These are phyloP conservation scores for Mortierella sp. DNA, from an alignment of 371 early-diverging fungal species.

Conservation along the genomic window DNA sequence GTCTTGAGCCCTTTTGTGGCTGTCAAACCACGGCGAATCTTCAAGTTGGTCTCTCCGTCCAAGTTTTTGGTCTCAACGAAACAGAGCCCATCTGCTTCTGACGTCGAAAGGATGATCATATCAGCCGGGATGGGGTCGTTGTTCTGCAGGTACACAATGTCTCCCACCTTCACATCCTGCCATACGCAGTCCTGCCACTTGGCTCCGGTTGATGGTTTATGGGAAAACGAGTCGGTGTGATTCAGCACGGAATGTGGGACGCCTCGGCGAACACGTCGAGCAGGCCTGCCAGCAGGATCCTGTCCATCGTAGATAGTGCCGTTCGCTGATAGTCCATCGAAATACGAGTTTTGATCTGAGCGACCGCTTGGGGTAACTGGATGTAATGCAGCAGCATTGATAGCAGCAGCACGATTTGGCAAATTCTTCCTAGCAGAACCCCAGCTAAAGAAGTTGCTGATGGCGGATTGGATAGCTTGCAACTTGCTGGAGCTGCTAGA, in stretches of 20 bases:
- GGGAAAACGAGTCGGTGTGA: conserved; percentile 34
- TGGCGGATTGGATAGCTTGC: conserved; percentile 14
- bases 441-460: conserved; percentile 17
- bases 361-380: conserved; percentile 36
- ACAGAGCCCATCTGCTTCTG: conserved; percentile 88
- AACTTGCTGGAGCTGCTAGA: conserved; percentile 17
- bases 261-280: conserved; percentile 41
- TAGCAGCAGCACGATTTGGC: conserved; percentile 34
- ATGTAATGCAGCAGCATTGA: conserved; percentile 26
- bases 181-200: conserved; percentile 70
- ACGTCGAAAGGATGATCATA: conserved; percentile 84
- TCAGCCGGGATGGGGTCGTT: conserved; percentile 97
- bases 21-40: conserved; percentile 72
- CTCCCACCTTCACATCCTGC: conserved; percentile 92
- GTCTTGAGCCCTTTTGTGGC: conserved; percentile 59
- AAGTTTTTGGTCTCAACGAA: conserved; percentile 97
- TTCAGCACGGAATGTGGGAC: conserved; percentile 52
- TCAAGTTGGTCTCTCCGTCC: conserved; percentile 94
- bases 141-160: conserved; percentile 85
- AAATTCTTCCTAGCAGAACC: not conserved
- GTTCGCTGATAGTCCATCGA: conserved; percentile 26
- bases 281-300: conserved; percentile 44
- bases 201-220: conserved; percentile 26
- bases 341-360: conserved; percentile 46
- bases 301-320: conserved; percentile 14